These are phyloP conservation scores for Solanum pennellii DNA, from an alignment of 257 asterid genomes.

Conservation along the genomic window DNA sequence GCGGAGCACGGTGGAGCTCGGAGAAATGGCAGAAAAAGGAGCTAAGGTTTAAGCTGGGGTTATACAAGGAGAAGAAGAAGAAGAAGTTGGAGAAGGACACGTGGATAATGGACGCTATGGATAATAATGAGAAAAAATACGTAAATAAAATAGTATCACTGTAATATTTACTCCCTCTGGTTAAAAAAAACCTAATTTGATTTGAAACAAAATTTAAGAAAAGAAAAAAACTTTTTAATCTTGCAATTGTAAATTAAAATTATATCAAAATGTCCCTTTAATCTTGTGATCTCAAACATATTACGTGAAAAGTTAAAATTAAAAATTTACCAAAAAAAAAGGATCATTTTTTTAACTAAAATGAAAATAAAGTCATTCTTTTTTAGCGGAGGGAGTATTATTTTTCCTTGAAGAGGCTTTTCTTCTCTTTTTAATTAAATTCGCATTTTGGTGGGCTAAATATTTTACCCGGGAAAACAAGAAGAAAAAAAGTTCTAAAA, in stretches of 20 bases:
- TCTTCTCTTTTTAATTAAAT: neutral
- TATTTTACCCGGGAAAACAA: neutral
- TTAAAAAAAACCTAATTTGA: no score
- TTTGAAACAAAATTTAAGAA: no score
- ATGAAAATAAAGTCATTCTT: no score
- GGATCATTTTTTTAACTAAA: no score
- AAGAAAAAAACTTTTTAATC: no score
- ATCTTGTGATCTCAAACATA: no score
- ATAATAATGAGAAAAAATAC: neutral
- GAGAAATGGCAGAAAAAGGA: neutral
- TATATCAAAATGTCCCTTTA: no score
- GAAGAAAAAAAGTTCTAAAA: no score
- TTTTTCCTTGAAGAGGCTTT: neutral
- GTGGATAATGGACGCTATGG: neutral
- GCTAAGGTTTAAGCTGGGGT: neutral
- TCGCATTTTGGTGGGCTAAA: neutral
- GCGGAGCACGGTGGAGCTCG: neutral
- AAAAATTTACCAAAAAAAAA: no score
- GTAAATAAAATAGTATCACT: neutral
- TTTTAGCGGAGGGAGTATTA: neutral
- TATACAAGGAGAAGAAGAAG: neutral
- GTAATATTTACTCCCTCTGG: neutral
- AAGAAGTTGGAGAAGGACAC: neutral
- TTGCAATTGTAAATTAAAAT: rapidly evolving
- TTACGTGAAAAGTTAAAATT: no score